Conservation (phyloP, 2,329 filamentous ascomycete genomes). For the Chrysoporthe cubensis region DNA sequence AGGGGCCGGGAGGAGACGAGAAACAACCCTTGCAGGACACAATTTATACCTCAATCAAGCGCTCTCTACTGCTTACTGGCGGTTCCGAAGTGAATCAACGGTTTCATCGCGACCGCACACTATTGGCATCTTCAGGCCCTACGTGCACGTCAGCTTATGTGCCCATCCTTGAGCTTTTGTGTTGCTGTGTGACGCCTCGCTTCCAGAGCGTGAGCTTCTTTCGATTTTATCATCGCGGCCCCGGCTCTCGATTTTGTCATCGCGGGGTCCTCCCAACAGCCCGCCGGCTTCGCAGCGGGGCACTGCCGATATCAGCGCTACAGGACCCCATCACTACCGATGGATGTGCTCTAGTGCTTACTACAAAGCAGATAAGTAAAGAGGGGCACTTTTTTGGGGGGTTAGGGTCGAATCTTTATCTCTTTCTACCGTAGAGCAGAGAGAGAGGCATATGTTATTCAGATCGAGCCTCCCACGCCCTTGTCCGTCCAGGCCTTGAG, state of each 20-base stretch:
- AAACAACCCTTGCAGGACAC: background rate
- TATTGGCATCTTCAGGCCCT: too few species aligned
- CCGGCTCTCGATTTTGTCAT: slow-evolving; percentile 20
- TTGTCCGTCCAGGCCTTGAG: slow-evolving; percentile 12
- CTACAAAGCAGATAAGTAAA: background rate
- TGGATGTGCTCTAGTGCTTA: background rate
- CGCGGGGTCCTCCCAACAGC: slow-evolving; percentile 23
- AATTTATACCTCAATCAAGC: background rate
- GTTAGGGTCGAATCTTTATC: background rate
- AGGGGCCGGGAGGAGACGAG: background rate
- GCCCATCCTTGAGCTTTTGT: too few species aligned
- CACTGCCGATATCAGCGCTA: background rate
- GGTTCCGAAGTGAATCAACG: too few species aligned
- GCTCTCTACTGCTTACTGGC: background rate
- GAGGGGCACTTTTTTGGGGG: background rate
- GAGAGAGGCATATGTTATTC: too few species aligned
- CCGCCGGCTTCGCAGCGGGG: slow-evolving; percentile 21
- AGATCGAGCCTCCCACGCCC: background rate
- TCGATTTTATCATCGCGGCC: background rate
- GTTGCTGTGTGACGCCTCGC: too few species aligned
- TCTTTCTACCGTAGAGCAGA: too few species aligned
- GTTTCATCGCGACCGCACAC: too few species aligned
- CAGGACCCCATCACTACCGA: too few species aligned
- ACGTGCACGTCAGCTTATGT: too few species aligned
- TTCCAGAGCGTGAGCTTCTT: too few species aligned